phyloP scores from a whole-genome alignment of 768 basidiomycete genomes.

The Melanogaster broomeanus region DNA sequence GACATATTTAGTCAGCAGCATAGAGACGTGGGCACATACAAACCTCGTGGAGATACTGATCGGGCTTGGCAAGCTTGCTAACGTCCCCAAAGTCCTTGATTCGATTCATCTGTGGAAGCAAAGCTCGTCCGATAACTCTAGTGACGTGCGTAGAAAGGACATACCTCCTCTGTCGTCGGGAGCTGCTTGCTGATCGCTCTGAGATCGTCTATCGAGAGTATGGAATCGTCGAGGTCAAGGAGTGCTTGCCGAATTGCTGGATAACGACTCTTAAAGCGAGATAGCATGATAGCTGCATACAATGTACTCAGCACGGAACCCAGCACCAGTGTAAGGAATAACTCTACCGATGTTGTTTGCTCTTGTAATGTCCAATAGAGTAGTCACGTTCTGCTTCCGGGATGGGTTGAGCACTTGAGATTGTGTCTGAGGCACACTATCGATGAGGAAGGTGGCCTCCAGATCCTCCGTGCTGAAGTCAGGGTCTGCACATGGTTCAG shows the following conservation, averaged over 20 bases:
- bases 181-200: constrained; percentile 72
- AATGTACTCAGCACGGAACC: constrained; percentile 4
- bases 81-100: constrained; percentile 73
- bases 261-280: constrained; percentile 66
- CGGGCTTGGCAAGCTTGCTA: constrained; percentile 75
- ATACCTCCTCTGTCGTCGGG: constrained; percentile 82
- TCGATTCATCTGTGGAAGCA: constrained; percentile 49
- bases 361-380: constrained; percentile 75
- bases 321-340: neutral
- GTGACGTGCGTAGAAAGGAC: constrained; percentile 1
- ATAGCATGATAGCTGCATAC: constrained; percentile 76
- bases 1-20: constrained; percentile 4
- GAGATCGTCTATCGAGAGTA: constrained; percentile 72
- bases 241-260: constrained; percentile 71
- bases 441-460: constrained; percentile 70
- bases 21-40: constrained; percentile 6
- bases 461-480: constrained; percentile 69
- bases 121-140: neutral
- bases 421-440: constrained; percentile 42
- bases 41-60: constrained; percentile 82
- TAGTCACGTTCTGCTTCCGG: constrained; percentile 64
- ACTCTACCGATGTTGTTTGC: constrained; percentile 81
- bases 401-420: constrained; percentile 42
- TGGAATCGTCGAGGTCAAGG: constrained; percentile 68
- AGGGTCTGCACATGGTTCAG: constrained; percentile 45